Evolutionary conservation across 176 grass and related monocot genomes (phyloP), one percentile per base, ranked within the genome.

Genomic region (Triticum dicoccoides): DNA sequence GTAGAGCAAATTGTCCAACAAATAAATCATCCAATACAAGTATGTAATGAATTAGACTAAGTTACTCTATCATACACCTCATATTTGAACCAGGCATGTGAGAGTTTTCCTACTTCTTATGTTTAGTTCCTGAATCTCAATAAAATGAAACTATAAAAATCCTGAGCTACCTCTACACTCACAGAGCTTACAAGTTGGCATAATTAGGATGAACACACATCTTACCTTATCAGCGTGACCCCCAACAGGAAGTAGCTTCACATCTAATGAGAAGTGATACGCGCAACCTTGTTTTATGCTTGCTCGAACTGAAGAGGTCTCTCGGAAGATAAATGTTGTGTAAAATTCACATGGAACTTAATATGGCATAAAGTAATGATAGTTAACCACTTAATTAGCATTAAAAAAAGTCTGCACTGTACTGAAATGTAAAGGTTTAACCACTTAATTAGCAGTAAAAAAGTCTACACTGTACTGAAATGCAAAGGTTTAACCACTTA

Each of bases 181-280:
- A 42, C 2, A 42, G 41, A 42, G 41, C 41, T 42, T 42, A 42
- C 41, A 42, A 42, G 41, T 42, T 33, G 30, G 12, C 15, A 3
- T 33, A 8, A 67, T 67, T 67, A 86, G 41, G 23, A 83, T 20
- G 49, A 70, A 52, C 23, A 83, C n/a, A 4, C 81, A 25, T 1
- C 23, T 24, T 65, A 98, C 96, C 96, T 95, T 98, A 61, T 92
- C 94, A 92, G 92, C 88, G 21, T 95, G 93, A 65, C 88, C 93
- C 41, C 93, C 96, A 51, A 93, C 94, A 42, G 91, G 93, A 76
- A 98, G 88, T 76, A 93, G 54, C 35, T 98, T 95, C 41, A 89
- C 93, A 84, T 98, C 93, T 58, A 87, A 93, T 62, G 93, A 98
- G 80, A 95, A 98, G 68, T 95, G 91, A 76, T 91, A 98, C 93